These are phyloP conservation scores for Rhododendron vialii DNA, from an alignment of 148 eudicot genomes.

Conservation along the genomic window DNA sequence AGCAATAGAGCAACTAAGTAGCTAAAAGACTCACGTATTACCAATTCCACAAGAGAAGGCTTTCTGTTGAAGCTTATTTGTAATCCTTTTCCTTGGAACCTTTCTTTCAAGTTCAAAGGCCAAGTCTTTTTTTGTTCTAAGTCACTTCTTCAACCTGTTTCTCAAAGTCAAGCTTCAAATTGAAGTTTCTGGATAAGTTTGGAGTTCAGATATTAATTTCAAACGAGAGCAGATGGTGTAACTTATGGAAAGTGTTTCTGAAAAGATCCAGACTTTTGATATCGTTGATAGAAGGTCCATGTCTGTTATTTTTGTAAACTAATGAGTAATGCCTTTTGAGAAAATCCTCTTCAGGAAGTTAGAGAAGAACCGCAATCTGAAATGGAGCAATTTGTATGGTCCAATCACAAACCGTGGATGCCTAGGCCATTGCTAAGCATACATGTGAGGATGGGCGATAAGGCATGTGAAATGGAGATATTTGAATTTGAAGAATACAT, in stretches of 20 bases:
- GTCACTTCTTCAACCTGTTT: background rate
- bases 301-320: background rate
- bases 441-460: constrained; percentile 97
- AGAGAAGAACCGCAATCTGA: constrained; percentile 21
- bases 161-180: background rate
- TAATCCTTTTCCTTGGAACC: background rate
- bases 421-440: constrained; percentile 86
- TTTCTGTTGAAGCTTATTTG: background rate
- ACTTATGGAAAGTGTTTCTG: background rate
- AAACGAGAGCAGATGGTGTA: background rate
- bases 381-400: constrained; percentile 85
- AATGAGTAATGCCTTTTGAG: background rate
- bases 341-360: constrained; percentile 29
- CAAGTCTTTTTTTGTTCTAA: background rate
- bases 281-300: background rate
- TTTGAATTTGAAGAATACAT: constrained; percentile 85
- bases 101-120: background rate
- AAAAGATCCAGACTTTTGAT: background rate
- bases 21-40: background rate
- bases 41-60: background rate
- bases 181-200: background rate
- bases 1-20: background rate
- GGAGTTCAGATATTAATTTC: background rate
- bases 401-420: constrained; percentile 75
- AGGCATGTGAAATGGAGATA: constrained; percentile 90